phyloP scores from a whole-genome alignment of 2,329 filamentous ascomycete genomes.

The Nannizzia gypsea region DNA sequence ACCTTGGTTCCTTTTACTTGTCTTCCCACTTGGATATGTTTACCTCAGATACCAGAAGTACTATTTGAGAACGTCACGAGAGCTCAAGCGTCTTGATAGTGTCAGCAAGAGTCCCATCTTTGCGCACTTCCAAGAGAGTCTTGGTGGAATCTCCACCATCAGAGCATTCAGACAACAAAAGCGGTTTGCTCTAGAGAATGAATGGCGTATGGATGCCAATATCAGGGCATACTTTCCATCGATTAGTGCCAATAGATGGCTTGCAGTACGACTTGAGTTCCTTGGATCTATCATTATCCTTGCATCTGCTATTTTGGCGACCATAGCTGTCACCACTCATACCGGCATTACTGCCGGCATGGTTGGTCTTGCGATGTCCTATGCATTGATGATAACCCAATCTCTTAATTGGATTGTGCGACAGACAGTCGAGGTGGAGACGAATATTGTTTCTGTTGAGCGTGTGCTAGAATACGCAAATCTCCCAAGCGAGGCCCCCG shows the following conservation, averaged over 20 bases:
- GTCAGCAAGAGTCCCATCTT: conserved; percentile 93
- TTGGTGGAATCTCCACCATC: conserved; percentile 89
- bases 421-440: conserved; percentile 98
- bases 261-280: conserved; percentile 88
- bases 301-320: conserved; percentile 66
- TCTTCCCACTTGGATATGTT: conserved; percentile 65
- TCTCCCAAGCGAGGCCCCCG: conserved; percentile 84
- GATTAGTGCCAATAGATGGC: conserved; percentile 86
- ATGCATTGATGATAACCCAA: conserved; percentile 91
- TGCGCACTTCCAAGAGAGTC: conserved; percentile 94
- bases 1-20: conserved; percentile 67
- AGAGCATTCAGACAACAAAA: conserved; percentile 83
- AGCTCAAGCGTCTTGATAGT: conserved; percentile 91
- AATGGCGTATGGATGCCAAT: conserved; percentile 95
- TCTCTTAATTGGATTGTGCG: conserved; percentile 98
- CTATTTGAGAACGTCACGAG: conserved; percentile 89
- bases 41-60: conserved; percentile 95
- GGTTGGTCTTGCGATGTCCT: conserved; percentile 92
- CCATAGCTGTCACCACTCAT: conserved; percentile 63
- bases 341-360: conserved; percentile 55
- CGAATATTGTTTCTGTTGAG: conserved; percentile 98
- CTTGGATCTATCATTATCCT: conserved; percentile 91
- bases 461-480: conserved; percentile 90
- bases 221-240: conserved; percentile 90
- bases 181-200: conserved; percentile 83